Evolutionary conservation across 169 alveolate species (phyloP), one percentile per base, ranked within the genome.

Genomic region (Plasmodium knowlesi): DNA sequence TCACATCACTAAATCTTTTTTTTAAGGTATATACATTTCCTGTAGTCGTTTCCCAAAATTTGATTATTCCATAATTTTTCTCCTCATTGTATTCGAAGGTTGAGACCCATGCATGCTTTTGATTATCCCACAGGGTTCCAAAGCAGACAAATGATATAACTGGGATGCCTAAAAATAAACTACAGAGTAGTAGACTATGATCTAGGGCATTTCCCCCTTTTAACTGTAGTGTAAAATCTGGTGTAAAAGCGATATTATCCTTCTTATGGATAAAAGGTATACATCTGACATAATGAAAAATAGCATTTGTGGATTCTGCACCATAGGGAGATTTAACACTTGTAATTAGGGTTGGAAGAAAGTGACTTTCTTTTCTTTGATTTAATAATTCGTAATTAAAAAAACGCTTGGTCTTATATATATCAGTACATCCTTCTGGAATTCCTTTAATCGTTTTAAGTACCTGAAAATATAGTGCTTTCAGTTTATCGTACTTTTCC

Each of bases 191-290:
- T 30, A 97, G 78, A 78, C 97, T 95, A 82, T 97, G 98, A 85
- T 97, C 98, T 73, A 97, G 74, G 14, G 96, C 96, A 54, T 95
- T 94, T 0, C 98, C 98, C 4, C 97, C 96, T 93, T 96, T 96
- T 80, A 95, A 83, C 67, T 96, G 93, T 82, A 97, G 34, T 30
- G 97, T 92, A 90, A 97, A 97, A 70, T 96, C 97, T 19, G 98
- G 97, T 2, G 98, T 97, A 86, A 86, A 86, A 5, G 67, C 80
- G 3, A 86, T 46, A 86, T 86, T 86, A 76, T 83, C 95, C 22
- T 93, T 95, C 34, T 89, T 95, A 80, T 92, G 95, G 19, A 91
- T 92, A 71, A 95, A 95, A 19, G 96, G 96, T 34, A 92, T 83
- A 41, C 96, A 95, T 37, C 96, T 46, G 8, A 95, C 93, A 46